Evolutionary conservation across 2,329 filamentous ascomycete genomes (phyloP).

Genomic region (Nigrograna mackinnonii): DNA sequence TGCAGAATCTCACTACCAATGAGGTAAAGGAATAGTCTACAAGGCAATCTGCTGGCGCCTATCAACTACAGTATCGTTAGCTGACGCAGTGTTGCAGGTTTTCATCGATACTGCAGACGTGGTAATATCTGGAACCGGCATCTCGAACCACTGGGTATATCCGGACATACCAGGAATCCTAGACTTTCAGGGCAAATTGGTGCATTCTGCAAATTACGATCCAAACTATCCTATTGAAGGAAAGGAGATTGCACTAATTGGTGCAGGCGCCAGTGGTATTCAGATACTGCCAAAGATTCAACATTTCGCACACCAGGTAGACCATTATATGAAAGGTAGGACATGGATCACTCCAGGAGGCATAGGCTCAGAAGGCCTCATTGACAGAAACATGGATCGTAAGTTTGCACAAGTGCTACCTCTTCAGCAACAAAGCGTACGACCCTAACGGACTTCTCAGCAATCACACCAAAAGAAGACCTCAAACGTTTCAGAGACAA

Average conservation of each 20-base stretch:
- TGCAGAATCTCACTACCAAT: constrained; percentile 53
- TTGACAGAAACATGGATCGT: too few relatives aligned
- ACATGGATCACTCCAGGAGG: constrained; percentile 50
- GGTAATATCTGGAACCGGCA: constrained; percentile 28
- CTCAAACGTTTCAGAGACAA: background rate
- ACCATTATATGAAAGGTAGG: constrained; percentile 47
- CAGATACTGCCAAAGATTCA: constrained; percentile 61
- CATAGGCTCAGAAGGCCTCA: background rate
- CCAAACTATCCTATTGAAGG: constrained; percentile 56
- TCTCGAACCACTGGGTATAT: constrained; percentile 5
- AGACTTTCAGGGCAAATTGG: constrained; percentile 11
- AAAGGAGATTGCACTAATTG: constrained; percentile 55
- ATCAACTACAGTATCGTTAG: too few relatives aligned
- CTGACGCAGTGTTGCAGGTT: too few relatives aligned
- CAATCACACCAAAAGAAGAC: background rate
- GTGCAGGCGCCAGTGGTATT: constrained; percentile 62
- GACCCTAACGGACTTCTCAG: background rate
- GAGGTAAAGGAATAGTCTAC: constrained; percentile 8
- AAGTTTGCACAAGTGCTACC: too few relatives aligned
- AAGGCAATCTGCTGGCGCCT: too few relatives aligned
- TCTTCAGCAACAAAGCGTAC: background rate
- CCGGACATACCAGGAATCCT: constrained; percentile 8
- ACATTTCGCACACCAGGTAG: constrained; percentile 53
- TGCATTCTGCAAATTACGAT: constrained; percentile 13
- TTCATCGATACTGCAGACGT: too few relatives aligned